Percentiles rank a stretch among this genome's conserved stretches.
Conservation (phyloP, 192 early-diverging fungal genomes). For the Ambispora gerdemannii region DNA sequence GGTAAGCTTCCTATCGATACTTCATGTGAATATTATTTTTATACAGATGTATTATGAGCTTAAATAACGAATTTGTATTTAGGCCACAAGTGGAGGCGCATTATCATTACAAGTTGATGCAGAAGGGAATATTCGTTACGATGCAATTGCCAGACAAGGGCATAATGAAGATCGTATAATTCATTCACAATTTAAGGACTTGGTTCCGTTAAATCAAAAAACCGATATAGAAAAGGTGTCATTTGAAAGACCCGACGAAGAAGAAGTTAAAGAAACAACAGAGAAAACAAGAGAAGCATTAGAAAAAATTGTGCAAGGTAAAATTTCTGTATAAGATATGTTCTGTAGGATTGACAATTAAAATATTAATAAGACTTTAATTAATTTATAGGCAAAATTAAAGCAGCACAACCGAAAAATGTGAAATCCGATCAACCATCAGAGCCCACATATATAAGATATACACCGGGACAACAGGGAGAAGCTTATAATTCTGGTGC, state of each 20-base stretch:
- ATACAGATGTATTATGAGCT: too few species aligned
- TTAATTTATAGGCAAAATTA: conserved; percentile 55
- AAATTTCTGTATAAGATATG: too few species aligned
- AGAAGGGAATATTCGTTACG: conserved; percentile 86
- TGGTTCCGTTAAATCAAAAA: conserved; percentile 70
- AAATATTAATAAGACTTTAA: background rate
- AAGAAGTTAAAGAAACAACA: conserved; percentile 72
- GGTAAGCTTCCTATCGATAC: too few species aligned
- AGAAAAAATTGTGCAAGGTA: conserved; percentile 79
- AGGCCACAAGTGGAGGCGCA: conserved; percentile 52
- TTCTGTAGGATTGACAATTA: too few species aligned
- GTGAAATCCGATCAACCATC: conserved; percentile 48
- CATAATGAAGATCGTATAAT: conserved; percentile 66
- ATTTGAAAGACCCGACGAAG: conserved; percentile 73
- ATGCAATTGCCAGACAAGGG: conserved; percentile 82
- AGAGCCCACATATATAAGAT: conserved; percentile 83
- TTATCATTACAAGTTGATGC: conserved; percentile 88
- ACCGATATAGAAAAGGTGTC: conserved; percentile 66
- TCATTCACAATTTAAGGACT: conserved; percentile 80
- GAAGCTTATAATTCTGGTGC: conserved; percentile 70
- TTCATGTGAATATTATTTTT: too few species aligned
- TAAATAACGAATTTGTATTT: too few species aligned
- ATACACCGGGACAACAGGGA: conserved; percentile 80
- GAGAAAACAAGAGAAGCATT: conserved; percentile 88
- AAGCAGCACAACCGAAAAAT: conserved; percentile 58